These are phyloP conservation scores for Coemansia sp. DNA, from an alignment of 192 early-diverging fungal genomes.

Conservation along the genomic window DNA sequence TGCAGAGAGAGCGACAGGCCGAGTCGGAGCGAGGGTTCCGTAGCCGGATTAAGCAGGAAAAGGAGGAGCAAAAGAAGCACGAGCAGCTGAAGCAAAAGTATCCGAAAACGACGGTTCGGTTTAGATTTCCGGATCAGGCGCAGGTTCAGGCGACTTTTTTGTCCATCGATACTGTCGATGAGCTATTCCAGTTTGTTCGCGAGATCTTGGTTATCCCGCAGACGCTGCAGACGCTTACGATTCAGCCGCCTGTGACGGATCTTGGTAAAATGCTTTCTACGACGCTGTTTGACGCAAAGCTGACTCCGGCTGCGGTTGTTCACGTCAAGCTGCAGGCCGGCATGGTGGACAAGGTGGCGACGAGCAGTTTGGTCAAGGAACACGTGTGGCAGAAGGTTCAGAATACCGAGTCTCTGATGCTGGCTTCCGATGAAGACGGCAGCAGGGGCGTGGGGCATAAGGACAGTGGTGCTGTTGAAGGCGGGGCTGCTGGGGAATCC, in stretches of 20 bases:
- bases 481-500: background rate
- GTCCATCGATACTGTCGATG: slow-evolving; percentile 56
- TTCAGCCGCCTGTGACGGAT: slow-evolving; percentile 39
- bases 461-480: background rate
- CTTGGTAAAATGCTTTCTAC: background rate
- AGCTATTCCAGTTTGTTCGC: slow-evolving; percentile 28
- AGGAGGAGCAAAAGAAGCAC: slow-evolving; percentile 57
- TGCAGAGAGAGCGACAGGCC: slow-evolving; percentile 55
- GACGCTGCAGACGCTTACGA: slow-evolving; percentile 18
- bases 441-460: background rate
- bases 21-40: slow-evolving; percentile 71
- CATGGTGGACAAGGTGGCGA: slow-evolving; percentile 1
- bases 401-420: slow-evolving; percentile 1
- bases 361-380: slow-evolving; percentile 13
- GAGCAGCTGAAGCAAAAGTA: slow-evolving; percentile 23
- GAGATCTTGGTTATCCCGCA: slow-evolving; percentile 11
- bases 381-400: slow-evolving; percentile 19
- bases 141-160: slow-evolving; percentile 74
- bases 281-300: slow-evolving; percentile 30
- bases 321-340: slow-evolving; percentile 29
- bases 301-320: slow-evolving; percentile 44
- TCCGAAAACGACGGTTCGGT: slow-evolving; percentile 63
- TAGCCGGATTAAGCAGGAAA: slow-evolving; percentile 72
- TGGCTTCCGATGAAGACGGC: slow-evolving; percentile 3
- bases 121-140: slow-evolving; percentile 78